These are phyloP conservation scores for Beauveria sp. DNA, from an alignment of 2,329 filamentous ascomycete genomes.

Conservation along the genomic window DNA sequence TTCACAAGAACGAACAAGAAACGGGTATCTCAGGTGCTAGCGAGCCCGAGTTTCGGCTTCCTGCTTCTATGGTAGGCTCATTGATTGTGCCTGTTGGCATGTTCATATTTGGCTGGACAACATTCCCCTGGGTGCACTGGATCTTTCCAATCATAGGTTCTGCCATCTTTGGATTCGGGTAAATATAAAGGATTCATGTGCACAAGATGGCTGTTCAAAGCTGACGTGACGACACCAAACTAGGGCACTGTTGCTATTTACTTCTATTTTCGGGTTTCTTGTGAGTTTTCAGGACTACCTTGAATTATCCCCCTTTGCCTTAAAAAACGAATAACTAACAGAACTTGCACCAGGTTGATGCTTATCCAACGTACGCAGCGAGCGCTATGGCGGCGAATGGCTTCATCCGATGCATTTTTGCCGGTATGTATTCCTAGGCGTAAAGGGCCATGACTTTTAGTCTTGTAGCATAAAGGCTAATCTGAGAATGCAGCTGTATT, in stretches of 20 bases:
- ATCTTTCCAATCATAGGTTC: conserved; percentile 69
- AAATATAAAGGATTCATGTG: conserved; percentile 13
- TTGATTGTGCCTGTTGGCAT: conserved; percentile 71
- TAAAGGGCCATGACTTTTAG: no score
- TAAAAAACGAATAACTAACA: no score
- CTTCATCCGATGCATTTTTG: conserved; percentile 67
- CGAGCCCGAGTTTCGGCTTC: conserved; percentile 78
- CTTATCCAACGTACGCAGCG: no score
- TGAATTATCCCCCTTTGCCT: conserved; percentile 29
- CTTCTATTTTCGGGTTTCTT: conserved; percentile 77
- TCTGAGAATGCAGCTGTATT: conserved; percentile 36
- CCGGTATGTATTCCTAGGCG: not conserved
- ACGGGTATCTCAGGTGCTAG: no score
- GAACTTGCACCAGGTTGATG: no score
- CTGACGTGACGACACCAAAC: no score
- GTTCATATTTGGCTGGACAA: conserved; percentile 86
- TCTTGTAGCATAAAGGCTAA: no score
- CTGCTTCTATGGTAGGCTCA: conserved; percentile 66
- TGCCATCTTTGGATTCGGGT: conserved; percentile 63
- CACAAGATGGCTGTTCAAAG: conserved; percentile 24
- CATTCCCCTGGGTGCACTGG: conserved; percentile 67
- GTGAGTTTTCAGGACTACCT: conserved; percentile 66
- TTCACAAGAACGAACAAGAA: no score
- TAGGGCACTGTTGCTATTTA: conserved; percentile 64
- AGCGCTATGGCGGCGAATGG: conserved; percentile 59